A percentile compares a stretch with the other conserved stretches of the same genome.
These are phyloP conservation scores for Cercospora sesami DNA, from an alignment of 2,329 filamentous ascomycete species.

Conservation along the genomic window DNA sequence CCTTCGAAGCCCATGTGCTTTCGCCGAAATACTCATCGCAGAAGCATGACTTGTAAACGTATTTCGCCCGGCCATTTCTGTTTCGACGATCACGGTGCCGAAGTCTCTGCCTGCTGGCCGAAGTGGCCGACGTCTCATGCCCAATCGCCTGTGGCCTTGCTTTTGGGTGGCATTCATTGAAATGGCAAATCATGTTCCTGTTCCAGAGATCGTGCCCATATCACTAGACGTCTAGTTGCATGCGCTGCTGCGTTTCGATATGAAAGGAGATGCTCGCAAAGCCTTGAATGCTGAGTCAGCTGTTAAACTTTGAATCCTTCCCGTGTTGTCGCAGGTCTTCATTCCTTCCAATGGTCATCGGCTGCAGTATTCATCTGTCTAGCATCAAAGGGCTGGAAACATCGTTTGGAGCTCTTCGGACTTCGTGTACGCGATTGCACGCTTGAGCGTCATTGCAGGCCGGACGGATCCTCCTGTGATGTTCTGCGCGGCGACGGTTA, in stretches of 20 bases:
- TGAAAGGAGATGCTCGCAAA: background rate
- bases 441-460: background rate
- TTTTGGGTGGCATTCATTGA: background rate
- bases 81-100: background rate
- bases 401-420: background rate
- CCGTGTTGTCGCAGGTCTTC: background rate
- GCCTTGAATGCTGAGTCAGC: slow-evolving; percentile 9
- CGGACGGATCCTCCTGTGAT: background rate
- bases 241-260: background rate
- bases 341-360: background rate
- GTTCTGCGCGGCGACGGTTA: background rate
- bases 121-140: background rate
- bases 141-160: background rate
- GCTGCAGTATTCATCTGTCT: background rate
- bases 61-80: background rate
- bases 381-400: background rate
- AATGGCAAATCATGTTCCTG: background rate
- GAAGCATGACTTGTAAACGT: background rate
- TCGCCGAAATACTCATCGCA: background rate
- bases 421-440: background rate
- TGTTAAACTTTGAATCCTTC: background rate
- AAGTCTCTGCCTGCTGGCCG: background rate
- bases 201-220: background rate
- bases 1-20: background rate
- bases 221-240: background rate